These are phyloP conservation scores for Sisymbrium altissimum DNA, from an alignment of 345 rosid genomes.

Conservation along the genomic window DNA sequence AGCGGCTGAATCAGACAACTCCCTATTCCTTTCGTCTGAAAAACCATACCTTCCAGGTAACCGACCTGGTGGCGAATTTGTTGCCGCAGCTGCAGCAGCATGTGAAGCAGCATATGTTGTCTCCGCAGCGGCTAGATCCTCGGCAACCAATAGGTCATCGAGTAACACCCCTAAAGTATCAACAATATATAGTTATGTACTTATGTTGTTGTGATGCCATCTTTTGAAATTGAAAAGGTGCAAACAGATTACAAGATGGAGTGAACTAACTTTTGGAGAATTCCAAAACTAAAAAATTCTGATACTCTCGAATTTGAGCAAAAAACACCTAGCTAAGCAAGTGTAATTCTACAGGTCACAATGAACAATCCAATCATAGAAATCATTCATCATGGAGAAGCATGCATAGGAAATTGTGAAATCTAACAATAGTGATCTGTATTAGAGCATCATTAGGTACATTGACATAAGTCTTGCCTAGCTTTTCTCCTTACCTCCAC, in stretches of 20 bases:
- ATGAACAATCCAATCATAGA: background rate
- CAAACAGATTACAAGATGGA: background rate
- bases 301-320: background rate
- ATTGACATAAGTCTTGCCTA: slow-evolving; percentile 2
- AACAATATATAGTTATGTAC: slow-evolving; percentile 14
- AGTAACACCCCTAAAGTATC: slow-evolving; percentile 69
- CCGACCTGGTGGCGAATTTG: slow-evolving; percentile 49
- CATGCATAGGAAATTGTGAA: slow-evolving; percentile 8
- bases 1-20: slow-evolving; percentile 47
- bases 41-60: slow-evolving; percentile 67
- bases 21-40: slow-evolving; percentile 70
- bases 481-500: slow-evolving; percentile 59
- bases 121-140: slow-evolving; percentile 86
- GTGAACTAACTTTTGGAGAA: background rate
- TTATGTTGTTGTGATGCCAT: slow-evolving; percentile 9
- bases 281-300: background rate
- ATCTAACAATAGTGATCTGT: background rate
- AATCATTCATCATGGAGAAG: background rate
- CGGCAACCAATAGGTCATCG: slow-evolving; percentile 93
- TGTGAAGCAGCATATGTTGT: slow-evolving; percentile 81
- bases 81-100: slow-evolving; percentile 85
- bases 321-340: slow-evolving; percentile 1
- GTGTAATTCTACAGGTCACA: background rate
- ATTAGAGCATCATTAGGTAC: slow-evolving; percentile 14
- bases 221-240: background rate